Evolutionary conservation across 2,329 filamentous ascomycete genomes (phyloP), one percentile per base, ranked within the genome.

Genomic region (Fusarium tuaranense): DNA sequence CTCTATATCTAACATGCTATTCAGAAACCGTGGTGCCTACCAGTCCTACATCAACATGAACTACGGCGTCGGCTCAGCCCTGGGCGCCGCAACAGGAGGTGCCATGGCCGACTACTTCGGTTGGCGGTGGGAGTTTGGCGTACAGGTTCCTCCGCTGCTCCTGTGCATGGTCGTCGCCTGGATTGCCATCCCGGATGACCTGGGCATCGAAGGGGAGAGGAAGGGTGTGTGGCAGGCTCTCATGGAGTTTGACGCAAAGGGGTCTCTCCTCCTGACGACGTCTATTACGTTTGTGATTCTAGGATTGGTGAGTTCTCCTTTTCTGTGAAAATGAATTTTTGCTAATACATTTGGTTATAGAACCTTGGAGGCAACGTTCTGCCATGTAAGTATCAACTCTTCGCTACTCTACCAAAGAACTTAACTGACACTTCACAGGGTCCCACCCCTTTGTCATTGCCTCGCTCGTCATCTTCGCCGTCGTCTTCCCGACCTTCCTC

Each of bases 101-200:
- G 86, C 91, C 63, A 89, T 95, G 78, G 92, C 92, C 27, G 92
- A 95, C 78, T 86, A 84, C 38, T 81, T 95, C 2, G 93, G 93
- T 34, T 95, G 93, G 93, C 86, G 93, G 48, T 93, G 91, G 91
- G 92, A 92, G 66, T 94, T 92, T 78, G 89, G 89, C 63, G 81
- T 92, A 9, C 91, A 92, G 80, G 83, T 92, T 5, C 87, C 89
- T 4, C 83, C 85, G 0, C 77, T 92, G 34, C 30, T 87, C 0
- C 58, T 88, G 2, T 87, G 86, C 70, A 81, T 89, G 53, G 73
- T 80, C 10, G 78, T 89, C n/a, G 84, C 87, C 2, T 78, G 79
- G 58, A 65, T 87, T 9, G 84, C 85, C 8, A 86, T 91, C 25
- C 90, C 91, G 1, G 76, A 77, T 9, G 85, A 88, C 30, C 81